Conservation (phyloP, 192 early-diverging fungal genomes). For the Coemansia sp. region DNA sequence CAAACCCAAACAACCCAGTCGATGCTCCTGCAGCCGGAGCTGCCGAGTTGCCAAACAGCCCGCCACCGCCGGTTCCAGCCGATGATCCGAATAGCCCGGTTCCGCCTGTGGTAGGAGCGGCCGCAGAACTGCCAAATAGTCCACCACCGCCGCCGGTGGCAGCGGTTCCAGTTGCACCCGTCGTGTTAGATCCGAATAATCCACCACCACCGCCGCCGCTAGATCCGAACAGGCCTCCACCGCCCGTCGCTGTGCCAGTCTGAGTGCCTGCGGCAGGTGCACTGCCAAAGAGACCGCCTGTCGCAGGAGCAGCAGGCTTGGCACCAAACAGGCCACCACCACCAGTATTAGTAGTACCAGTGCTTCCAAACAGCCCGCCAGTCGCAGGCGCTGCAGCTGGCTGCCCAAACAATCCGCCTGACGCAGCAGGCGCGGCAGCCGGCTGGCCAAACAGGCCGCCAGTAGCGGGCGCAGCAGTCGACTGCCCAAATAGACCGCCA, state of each 20-base stretch:
- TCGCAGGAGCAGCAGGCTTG: background rate
- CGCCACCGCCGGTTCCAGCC: constrained; percentile 9
- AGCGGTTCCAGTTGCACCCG: constrained; percentile 27
- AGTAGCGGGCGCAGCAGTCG: constrained; percentile 3
- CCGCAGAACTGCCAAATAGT: constrained; percentile 15
- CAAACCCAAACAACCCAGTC: constrained; percentile 23
- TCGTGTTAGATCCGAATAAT: constrained; percentile 21
- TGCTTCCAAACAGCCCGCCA: constrained; percentile 39
- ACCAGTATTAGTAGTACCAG: constrained; percentile 12
- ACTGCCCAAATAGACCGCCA: constrained; percentile 23
- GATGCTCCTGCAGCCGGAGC: constrained; percentile 7
- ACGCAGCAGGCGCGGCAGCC: constrained; percentile 8
- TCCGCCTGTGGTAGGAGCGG: constrained; percentile 23
- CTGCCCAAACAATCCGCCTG: too few species aligned
- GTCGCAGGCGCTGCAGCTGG: too few species aligned
- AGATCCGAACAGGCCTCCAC: constrained; percentile 12
- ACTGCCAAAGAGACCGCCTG: constrained; percentile 19
- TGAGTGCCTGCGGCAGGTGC: constrained; percentile 23
- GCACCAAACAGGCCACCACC: constrained; percentile 49
- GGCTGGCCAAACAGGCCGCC: constrained; percentile 39
- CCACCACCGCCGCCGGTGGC: constrained; percentile 23
- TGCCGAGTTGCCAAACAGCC: constrained; percentile 9
- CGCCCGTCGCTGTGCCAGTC: constrained; percentile 1
- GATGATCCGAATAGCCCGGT: constrained; percentile 25
- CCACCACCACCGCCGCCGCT: constrained; percentile 12